phyloP scores from a whole-genome alignment of 768 basidiomycete species.

The Boletus edulis region DNA sequence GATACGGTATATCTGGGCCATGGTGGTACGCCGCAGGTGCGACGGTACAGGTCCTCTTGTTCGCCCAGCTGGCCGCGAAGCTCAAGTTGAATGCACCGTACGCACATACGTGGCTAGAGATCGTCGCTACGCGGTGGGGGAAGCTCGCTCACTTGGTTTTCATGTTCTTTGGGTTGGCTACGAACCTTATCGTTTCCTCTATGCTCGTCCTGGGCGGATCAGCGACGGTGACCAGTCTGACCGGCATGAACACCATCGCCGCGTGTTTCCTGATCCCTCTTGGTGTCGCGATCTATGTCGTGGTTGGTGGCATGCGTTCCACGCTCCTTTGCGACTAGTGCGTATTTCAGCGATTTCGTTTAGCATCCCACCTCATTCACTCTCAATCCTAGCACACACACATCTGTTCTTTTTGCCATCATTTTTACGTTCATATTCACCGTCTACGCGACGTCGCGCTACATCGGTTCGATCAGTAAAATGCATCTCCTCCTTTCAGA shows the following conservation, averaged over 20 bases:
- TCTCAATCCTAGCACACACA: conserved; percentile 63
- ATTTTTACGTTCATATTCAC: conserved; percentile 77
- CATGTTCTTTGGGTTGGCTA: conserved; percentile 90
- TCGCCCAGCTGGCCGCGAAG: conserved; percentile 88
- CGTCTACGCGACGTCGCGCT: conserved; percentile 74
- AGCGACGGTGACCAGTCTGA: conserved; percentile 84
- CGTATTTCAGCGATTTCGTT: conserved; percentile 24
- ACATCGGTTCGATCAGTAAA: conserved; percentile 72
- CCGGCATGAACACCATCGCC: conserved; percentile 87
- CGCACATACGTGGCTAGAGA: conserved; percentile 86
- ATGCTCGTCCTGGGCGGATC: conserved; percentile 80
- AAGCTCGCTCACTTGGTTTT: conserved; percentile 75
- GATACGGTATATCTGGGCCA: conserved; percentile 80
- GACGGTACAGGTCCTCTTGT: conserved; percentile 85
- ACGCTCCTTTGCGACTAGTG: conserved; percentile 86
- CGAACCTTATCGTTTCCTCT: conserved; percentile 89
- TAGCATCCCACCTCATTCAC: neutral
- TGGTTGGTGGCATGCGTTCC: conserved; percentile 84
- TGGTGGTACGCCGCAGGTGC: conserved; percentile 95
- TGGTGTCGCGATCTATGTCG: conserved; percentile 85
- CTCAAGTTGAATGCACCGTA: conserved; percentile 89
- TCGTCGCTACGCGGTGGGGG: conserved; percentile 81
- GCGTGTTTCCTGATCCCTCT: conserved; percentile 90
- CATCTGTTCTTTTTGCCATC: conserved; percentile 81
- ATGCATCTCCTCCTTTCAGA: conserved; percentile 81